A percentile compares a stretch with the other conserved stretches of the same genome.
These are phyloP conservation scores for Aspergillus oerlinghausenensis DNA, from an alignment of 2,329 filamentous ascomycete genomes.

Conservation along the genomic window DNA sequence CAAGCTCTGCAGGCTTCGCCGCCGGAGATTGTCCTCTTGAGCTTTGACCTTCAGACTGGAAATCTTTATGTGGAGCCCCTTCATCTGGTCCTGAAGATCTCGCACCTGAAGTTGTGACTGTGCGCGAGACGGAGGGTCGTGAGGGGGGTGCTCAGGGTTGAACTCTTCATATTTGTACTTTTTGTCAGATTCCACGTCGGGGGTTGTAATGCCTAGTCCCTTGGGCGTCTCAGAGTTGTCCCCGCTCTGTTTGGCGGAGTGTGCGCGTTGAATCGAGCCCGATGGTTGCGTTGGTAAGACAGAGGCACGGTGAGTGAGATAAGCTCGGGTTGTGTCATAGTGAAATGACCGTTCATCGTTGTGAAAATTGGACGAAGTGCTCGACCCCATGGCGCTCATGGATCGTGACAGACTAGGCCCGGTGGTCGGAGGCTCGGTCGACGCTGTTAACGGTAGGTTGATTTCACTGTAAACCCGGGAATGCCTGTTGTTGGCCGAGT, in stretches of 20 bases:
- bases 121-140: slow-evolving; percentile 55
- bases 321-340: slow-evolving; percentile 27
- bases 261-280: slow-evolving; percentile 1
- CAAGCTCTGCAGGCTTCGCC: slow-evolving; percentile 70
- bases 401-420: slow-evolving; percentile 52
- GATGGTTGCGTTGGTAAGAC: slow-evolving; percentile 37
- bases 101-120: slow-evolving; percentile 70
- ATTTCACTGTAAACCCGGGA: slow-evolving; percentile 60
- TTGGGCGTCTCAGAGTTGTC: slow-evolving; percentile 19
- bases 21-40: slow-evolving; percentile 70
- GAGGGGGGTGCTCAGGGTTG: slow-evolving; percentile 33
- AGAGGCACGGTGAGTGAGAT: slow-evolving; percentile 31
- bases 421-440: slow-evolving; percentile 20
- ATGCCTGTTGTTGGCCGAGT: slow-evolving; percentile 46
- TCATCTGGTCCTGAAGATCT: slow-evolving; percentile 76
- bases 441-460: slow-evolving; percentile 43
- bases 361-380: slow-evolving; percentile 26
- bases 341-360: slow-evolving; percentile 32
- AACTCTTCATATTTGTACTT: slow-evolving; percentile 29
- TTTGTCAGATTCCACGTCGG: slow-evolving; percentile 20
- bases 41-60: slow-evolving; percentile 74
- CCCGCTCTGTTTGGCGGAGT: slow-evolving; percentile 9
- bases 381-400: slow-evolving; percentile 53
- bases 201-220: slow-evolving; percentile 25
- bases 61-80: slow-evolving; percentile 78